phyloP scores from a whole-genome alignment of 176 grass and related monocot genomes.

The Tillandsia fasciculata region DNA sequence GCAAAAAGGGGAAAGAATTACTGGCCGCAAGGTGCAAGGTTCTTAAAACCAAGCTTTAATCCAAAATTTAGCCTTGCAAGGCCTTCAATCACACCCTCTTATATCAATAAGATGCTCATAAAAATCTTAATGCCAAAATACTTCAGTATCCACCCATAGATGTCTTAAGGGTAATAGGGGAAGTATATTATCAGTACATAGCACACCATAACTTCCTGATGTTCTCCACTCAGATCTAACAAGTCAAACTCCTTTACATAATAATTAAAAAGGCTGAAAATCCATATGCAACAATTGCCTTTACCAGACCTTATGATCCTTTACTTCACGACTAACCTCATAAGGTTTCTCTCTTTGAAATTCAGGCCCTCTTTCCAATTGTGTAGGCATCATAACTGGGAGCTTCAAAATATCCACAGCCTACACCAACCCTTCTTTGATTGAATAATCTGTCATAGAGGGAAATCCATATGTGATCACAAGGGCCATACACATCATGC shows the following conservation, averaged over 20 bases:
- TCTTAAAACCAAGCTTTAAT: conserved; percentile 7
- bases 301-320: conserved; percentile 1
- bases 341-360: conserved; percentile 1
- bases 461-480: conserved; percentile 59
- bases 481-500: conserved; percentile 16
- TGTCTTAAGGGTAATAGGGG: conserved; percentile 5
- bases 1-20: background rate
- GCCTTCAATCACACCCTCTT: background rate
- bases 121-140: background rate
- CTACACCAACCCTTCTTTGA: conserved; percentile 48
- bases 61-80: background rate
- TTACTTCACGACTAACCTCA: conserved; percentile 2
- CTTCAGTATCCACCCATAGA: conserved; percentile 3
- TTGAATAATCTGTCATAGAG: conserved; percentile 63
- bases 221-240: conserved; percentile 2
- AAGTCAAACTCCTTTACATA: conserved; percentile 14
- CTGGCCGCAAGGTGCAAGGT: background rate
- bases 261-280: conserved; percentile 10
- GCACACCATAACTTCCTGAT: conserved; percentile 5
- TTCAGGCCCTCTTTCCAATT: conserved; percentile 34
- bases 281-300: conserved; percentile 1
- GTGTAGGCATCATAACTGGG: conserved; percentile 39
- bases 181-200: conserved; percentile 20
- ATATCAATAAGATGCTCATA: background rate
- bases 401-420: conserved; percentile 59